Evolutionary conservation across 176 grass and related monocot species (phyloP).

Genomic region (Canna indica): DNA sequence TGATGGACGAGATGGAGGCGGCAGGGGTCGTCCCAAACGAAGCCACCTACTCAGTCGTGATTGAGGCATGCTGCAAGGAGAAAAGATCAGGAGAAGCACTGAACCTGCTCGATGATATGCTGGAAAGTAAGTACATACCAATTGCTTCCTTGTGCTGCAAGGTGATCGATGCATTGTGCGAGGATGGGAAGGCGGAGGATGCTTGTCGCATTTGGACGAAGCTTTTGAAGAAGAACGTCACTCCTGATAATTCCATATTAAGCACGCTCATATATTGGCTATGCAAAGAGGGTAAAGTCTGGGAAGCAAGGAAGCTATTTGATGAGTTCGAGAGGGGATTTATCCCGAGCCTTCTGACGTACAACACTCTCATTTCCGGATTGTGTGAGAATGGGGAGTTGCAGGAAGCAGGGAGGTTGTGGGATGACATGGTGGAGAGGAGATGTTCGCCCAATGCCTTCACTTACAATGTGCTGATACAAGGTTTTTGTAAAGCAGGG

Average conservation of each 20-base stretch:
- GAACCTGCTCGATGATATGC: conserved; percentile 50
- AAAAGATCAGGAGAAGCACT: conserved; percentile 33
- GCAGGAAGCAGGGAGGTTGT: conserved; percentile 46
- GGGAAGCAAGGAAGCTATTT: conserved; percentile 51
- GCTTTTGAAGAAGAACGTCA: conserved; percentile 56
- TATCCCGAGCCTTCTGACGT: conserved; percentile 42
- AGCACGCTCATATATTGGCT: conserved; percentile 67
- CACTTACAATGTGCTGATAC: conserved; percentile 64
- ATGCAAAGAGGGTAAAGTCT: conserved; percentile 51
- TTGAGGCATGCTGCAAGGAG: conserved; percentile 46
- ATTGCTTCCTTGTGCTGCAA: conserved; percentile 46
- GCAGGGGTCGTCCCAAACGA: conserved; percentile 41
- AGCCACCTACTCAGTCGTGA: conserved; percentile 56
- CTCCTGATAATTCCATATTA: conserved; percentile 37
- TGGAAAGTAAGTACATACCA: conserved; percentile 28
- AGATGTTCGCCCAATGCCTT: conserved; percentile 46
- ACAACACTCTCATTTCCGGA: conserved; percentile 59
- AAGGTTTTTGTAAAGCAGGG: conserved; percentile 54
- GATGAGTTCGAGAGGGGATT: conserved; percentile 49
- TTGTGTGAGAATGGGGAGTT: conserved; percentile 63
- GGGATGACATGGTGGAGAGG: conserved; percentile 70
- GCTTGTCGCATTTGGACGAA: conserved; percentile 42
- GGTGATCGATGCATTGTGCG: conserved; percentile 56
- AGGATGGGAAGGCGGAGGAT: conserved; percentile 44
- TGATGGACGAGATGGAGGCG: conserved; percentile 81